Percentiles rank a stretch among this genome's conserved stretches.
phyloP scores from a whole-genome alignment of 495 filamentous ascomycete species.

The Daldinia bambusicola region DNA sequence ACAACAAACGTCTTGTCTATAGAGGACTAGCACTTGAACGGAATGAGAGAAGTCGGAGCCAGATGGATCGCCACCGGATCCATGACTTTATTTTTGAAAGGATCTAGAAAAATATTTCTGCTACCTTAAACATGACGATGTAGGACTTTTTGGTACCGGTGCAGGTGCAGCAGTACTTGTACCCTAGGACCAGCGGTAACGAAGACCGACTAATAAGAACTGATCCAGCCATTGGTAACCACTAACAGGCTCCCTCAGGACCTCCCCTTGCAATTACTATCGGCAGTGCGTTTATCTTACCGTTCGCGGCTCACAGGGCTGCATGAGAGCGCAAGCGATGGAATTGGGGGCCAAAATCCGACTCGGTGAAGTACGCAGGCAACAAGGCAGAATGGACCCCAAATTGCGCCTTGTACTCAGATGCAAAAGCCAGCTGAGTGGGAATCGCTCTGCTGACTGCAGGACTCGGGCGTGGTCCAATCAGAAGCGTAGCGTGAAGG shows the following conservation, averaged over 20 bases:
- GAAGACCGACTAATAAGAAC: slow-evolving; percentile 44
- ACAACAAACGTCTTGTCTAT: slow-evolving; percentile 25
- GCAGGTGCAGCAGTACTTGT: slow-evolving; percentile 46
- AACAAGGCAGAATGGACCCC: slow-evolving; percentile 52
- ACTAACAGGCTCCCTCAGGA: slow-evolving; percentile 48
- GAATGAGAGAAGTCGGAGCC: slow-evolving; percentile 44
- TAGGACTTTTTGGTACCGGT: slow-evolving; percentile 50
- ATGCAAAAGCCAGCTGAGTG: slow-evolving; percentile 47
- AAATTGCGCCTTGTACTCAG: slow-evolving; percentile 50
- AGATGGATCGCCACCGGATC: slow-evolving; percentile 46
- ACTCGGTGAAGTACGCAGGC: slow-evolving; percentile 53
- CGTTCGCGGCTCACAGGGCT: slow-evolving; percentile 51
- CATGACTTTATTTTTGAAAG: slow-evolving; percentile 50
- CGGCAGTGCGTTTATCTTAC: slow-evolving; percentile 49
- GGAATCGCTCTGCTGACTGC: slow-evolving; percentile 50
- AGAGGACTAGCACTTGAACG: slow-evolving; percentile 42
- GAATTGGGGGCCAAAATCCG: slow-evolving; percentile 49
- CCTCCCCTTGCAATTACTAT: slow-evolving; percentile 43
- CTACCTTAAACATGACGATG: slow-evolving; percentile 48
- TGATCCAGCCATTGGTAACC: slow-evolving; percentile 47
- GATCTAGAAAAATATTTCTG: slow-evolving; percentile 45
- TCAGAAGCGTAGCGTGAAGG: slow-evolving; percentile 39
- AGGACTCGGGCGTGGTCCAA: slow-evolving; percentile 50
- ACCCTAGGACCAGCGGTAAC: slow-evolving; percentile 50
- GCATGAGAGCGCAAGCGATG: slow-evolving; percentile 48